Base-by-base conservation (phyloP, 768 basidiomycete genomes). In the Boletus subparvulus region DNA sequence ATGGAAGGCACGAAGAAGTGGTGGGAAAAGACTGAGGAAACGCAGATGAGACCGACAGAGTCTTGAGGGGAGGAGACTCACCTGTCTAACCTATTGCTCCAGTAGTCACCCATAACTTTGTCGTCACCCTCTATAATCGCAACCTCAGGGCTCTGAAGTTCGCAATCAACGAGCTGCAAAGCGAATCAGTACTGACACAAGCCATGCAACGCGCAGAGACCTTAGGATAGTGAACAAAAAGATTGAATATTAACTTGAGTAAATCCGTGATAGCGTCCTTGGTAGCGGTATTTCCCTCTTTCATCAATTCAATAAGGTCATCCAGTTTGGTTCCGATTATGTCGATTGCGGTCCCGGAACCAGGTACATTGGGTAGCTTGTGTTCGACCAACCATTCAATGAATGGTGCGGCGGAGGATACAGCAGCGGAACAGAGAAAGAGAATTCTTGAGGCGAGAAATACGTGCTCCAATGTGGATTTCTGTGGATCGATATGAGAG, bases 201-300 rank as follows among this genome's bases (percentile, higher is more conserved):
- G 2, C 0, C 37, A 53, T 33, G 28, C 14, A 32, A 47, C 43
- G 32, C 6, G 3, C 0, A 52, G 60, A 37, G 6, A 88, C 89
- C 77, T 86, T 91, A 6, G 92, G 92, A 71, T 92, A 94, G 67
- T 90, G 88, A 41, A 85, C 69, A 49, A 92, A 76, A 32, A 96
- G 69, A 69, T 96, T 94, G 72, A 92, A 94, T 3, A 82, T 77
- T 46, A 94, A 78, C 67, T 98, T 98, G 54, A 98, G 79, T 26
- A 94, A 68, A 70, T 98, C 94, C 4, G 82, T 80, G 75, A 89
- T 80, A 3, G 94, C 92, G 53, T 92, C 90, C 61, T 79, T 80
- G 32, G 84, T 19, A 4, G 24, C 28, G 8, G 21, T 19, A 19
- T 78, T 66, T 55, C 83, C 80, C 40, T 75, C 72, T 41, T 83